Conservation (phyloP, 371 early-diverging fungal genomes). For the Rhizomucor pusillus region DNA sequence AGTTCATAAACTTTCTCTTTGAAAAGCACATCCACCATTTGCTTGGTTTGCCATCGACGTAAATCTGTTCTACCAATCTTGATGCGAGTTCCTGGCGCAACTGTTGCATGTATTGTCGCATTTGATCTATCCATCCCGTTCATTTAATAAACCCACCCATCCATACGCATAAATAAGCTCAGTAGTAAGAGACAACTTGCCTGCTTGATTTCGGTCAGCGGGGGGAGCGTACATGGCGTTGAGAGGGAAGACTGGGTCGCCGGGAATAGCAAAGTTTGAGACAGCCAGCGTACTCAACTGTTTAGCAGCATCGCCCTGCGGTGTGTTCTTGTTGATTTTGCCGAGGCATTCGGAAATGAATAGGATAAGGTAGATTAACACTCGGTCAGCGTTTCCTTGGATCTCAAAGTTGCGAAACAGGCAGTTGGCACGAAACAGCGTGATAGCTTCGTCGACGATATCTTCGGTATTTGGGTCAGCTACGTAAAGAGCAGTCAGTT, state of each 20-base stretch:
- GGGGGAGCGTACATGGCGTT: constrained; percentile 85
- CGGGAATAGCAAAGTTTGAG: constrained; percentile 88
- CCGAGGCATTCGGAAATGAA: constrained; percentile 87
- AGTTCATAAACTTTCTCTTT: constrained; percentile 97
- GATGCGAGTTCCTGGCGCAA: constrained; percentile 85
- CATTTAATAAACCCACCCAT: neutral
- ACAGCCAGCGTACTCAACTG: constrained; percentile 81
- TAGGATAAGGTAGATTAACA: constrained; percentile 90
- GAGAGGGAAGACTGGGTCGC: constrained; percentile 90
- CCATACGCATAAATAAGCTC: neutral
- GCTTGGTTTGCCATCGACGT: constrained; percentile 79
- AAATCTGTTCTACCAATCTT: constrained; percentile 77
- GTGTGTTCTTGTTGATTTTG: constrained; percentile 63
- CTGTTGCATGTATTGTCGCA: constrained; percentile 87
- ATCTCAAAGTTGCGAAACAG: constrained; percentile 98
- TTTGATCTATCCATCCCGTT: constrained; percentile 53
- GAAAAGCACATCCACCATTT: constrained; percentile 99
- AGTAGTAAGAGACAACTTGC: constrained; percentile 50
- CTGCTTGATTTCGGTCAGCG: constrained; percentile 69
- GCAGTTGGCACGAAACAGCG: constrained; percentile 93
- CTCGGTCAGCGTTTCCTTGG: constrained; percentile 89
- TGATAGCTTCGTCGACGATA: constrained; percentile 91
- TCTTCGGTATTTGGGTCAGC: constrained; percentile 74
- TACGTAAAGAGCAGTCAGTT: constrained; percentile 10
- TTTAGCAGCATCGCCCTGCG: constrained; percentile 72